These are phyloP conservation scores for Avena sativa DNA, from an alignment of 176 grass and related monocot genomes.

Conservation along the genomic window DNA sequence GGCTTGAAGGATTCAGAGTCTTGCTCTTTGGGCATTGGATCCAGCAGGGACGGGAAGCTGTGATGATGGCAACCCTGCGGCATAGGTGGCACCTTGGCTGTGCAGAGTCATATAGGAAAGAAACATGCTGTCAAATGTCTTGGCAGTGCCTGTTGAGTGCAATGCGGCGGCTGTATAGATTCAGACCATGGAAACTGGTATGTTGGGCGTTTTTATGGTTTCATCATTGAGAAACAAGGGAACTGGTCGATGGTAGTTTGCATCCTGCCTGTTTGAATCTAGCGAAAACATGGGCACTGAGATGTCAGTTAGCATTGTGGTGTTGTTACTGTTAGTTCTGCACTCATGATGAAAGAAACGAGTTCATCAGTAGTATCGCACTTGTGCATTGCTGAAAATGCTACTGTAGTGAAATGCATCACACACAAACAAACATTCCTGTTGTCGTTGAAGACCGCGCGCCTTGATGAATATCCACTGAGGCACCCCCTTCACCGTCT, in stretches of 20 bases:
- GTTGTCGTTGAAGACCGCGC: not conserved
- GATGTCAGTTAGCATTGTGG: no score
- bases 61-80: no score
- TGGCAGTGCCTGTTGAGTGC: not conserved
- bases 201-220: not conserved
- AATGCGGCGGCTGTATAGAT: not conserved
- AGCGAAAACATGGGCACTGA: no score
- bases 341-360: no score
- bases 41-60: no score
- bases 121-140: not conserved
- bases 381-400: not conserved
- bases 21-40: not conserved
- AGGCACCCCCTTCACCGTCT: not conserved
- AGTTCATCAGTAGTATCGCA: no score
- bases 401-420: not conserved
- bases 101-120: not conserved
- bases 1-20: not conserved
- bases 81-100: no score
- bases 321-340: no score
- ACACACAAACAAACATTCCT: not conserved
- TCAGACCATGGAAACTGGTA: not conserved
- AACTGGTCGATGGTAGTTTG: not conserved
- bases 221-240: not conserved
- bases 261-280: no score
- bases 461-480: conserved; percentile 1